Percentiles rank a stretch among this genome's conserved stretches.
These are phyloP conservation scores for Fusarium sp. DNA, from an alignment of 2,329 filamentous ascomycete species.

Conservation along the genomic window DNA sequence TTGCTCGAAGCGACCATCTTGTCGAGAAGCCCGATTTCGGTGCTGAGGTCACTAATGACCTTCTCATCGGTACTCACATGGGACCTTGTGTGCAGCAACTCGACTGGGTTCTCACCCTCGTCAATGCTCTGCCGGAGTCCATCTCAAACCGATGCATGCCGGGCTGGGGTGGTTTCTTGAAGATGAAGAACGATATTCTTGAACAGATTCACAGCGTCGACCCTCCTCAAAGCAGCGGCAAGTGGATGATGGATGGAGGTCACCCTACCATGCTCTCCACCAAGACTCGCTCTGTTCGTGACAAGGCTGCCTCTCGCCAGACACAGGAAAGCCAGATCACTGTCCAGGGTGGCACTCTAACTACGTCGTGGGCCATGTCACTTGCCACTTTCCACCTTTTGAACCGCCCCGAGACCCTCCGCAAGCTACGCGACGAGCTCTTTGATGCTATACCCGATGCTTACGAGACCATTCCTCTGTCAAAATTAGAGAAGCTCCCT, in stretches of 20 bases:
- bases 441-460: constrained; percentile 48
- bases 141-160: constrained; percentile 49
- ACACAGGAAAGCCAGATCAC: constrained; percentile 53
- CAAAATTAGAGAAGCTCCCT: constrained; percentile 48
- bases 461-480: constrained; percentile 41
- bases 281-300: constrained; percentile 44
- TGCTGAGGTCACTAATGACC: constrained; percentile 48
- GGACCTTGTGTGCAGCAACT: constrained; percentile 51
- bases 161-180: constrained; percentile 52
- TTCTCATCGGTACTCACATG: constrained; percentile 51
- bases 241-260: constrained; percentile 47
- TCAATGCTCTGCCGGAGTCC: constrained; percentile 49
- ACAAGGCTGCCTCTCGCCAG: constrained; percentile 49
- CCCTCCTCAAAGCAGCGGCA: constrained; percentile 46
- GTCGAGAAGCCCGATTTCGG: constrained; percentile 50
- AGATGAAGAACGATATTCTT: constrained; percentile 52
- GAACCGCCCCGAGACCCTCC: constrained; percentile 44
- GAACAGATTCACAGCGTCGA: constrained; percentile 50
- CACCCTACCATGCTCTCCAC: constrained; percentile 51
- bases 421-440: constrained; percentile 49
- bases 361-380: constrained; percentile 51
- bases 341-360: constrained; percentile 53
- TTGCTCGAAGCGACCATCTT: constrained; percentile 49
- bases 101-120: constrained; percentile 48
- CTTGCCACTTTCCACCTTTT: constrained; percentile 50